Evolutionary conservation across 257 asterid genomes (phyloP), one percentile per base, ranked within the genome.

Genomic region (Capsicum rhomboideum): DNA sequence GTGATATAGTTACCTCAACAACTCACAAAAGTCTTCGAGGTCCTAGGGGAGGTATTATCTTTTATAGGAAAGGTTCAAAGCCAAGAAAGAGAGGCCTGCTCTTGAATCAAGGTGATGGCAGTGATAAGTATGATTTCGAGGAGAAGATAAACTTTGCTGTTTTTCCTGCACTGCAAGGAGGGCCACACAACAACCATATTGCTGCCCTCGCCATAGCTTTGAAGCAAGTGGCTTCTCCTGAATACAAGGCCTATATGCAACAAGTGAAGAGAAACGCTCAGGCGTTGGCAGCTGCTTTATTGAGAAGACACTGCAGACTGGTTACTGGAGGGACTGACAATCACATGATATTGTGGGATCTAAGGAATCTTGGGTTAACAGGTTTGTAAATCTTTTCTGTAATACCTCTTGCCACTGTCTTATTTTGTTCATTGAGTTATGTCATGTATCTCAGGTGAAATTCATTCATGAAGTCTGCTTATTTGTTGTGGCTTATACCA

Each of bases 1-100:
- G 98, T 86, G 97, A 94, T 85, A 69, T 94, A 66, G 97, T 94
- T 80, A 94, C 98, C 71, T 91, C 98, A 54, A 95, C 98, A 21
- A 95, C 98, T 16, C 98, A 95, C 85, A 93, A 95, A 89, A 95
- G 98, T 91, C 98, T 95, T 28, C 91, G 98, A 80, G 98, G 98
- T 82, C 98, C 98, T 9, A 91, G 98, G 80, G 98, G 97, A 58
- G 98, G 98, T 67, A 95, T 95, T 80, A 93, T 95, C 72, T 95
- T 93, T 84, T 95, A 85, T 67, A 91, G 97, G 90, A 95, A 95
- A 90, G 98, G 98, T 49, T 88, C 92, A 63, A 95, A 92, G 81
- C 95, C 94, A 21, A 91, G 88, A 89, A 93, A 93, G 90, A 91
- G 93, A 85, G 95, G 94, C 85, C 88, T 88, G 91, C 95, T 91